Evolutionary conservation across 2,329 filamentous ascomycete species (phyloP).

Genomic region (Ophiostoma novo-ulmi): DNA sequence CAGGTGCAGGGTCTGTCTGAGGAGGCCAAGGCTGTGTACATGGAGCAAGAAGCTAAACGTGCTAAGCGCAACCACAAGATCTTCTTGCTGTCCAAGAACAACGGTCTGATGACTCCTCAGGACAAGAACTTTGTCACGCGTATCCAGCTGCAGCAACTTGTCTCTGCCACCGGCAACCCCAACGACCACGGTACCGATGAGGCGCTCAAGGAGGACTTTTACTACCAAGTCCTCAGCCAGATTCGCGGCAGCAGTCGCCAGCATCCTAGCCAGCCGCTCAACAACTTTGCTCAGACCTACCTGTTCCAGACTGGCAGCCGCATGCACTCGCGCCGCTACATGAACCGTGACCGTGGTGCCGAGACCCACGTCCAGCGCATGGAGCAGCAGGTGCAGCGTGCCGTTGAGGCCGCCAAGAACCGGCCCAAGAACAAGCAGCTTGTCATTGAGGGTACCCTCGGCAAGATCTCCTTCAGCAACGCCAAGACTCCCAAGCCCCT

Average conservation of each 20-base stretch:
- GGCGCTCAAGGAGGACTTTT: constrained; percentile 86
- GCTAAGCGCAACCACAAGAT: constrained; percentile 99
- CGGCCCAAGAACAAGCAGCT: constrained; percentile 97
- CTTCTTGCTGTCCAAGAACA: constrained; percentile 84
- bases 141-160: constrained; percentile 93
- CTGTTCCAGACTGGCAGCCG: constrained; percentile 89
- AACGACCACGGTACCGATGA: constrained; percentile 75
- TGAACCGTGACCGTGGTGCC: constrained; percentile 62
- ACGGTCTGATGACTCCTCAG: constrained; percentile 96
- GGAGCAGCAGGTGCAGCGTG: constrained; percentile 97
- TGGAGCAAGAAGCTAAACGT: constrained; percentile 87
- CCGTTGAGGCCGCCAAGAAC: constrained; percentile 93
- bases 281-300: constrained; percentile 96
- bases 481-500: constrained; percentile 94
- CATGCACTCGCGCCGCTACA: constrained; percentile 66
- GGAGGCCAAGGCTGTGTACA: constrained; percentile 74
- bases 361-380: constrained; percentile 98
- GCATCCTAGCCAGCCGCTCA: constrained; percentile 86
- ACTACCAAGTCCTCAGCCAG: constrained; percentile 95
- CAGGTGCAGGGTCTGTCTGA: constrained; percentile 74
- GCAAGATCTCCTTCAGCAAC: constrained; percentile 98
- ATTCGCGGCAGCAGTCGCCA: constrained; percentile 86
- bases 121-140: constrained; percentile 99
- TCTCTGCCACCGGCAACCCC: constrained; percentile 83
- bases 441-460: constrained; percentile 90